Conservation (phyloP, 495 filamentous ascomycete species). For the Entonaema liquescens region DNA sequence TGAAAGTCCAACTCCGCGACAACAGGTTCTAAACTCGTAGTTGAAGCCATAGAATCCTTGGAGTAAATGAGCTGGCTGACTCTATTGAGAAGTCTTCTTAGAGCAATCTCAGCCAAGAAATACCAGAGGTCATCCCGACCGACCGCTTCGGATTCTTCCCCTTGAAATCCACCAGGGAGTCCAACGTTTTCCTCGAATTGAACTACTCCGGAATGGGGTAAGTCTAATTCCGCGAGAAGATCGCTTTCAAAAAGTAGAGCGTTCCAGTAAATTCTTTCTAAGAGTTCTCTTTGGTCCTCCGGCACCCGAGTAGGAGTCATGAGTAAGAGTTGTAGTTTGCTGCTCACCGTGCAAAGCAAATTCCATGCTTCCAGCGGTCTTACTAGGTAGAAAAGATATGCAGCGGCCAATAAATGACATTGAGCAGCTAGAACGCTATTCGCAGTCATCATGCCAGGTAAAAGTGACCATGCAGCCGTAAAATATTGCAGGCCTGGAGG, state of each 20-base stretch:
- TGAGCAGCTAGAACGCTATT: conserved; percentile 79
- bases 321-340: conserved; percentile 79
- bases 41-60: conserved; percentile 73
- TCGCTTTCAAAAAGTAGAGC: conserved; percentile 83
- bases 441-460: conserved; percentile 80
- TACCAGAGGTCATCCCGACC: conserved; percentile 85
- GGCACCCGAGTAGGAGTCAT: conserved; percentile 75
- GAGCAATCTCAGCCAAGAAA: conserved; percentile 81
- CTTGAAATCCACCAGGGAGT: conserved; percentile 78
- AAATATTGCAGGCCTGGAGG: conserved; percentile 83
- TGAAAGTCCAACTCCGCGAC: conserved; percentile 84
- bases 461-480: conserved; percentile 77
- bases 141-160: conserved; percentile 67
- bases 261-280: conserved; percentile 85
- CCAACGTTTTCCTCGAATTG: conserved; percentile 83
- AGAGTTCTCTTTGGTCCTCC: conserved; percentile 71
- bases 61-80: conserved; percentile 84
- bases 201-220: conserved; percentile 83
- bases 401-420: conserved; percentile 79
- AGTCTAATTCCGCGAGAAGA: conserved; percentile 79
- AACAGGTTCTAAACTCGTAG: conserved; percentile 75
- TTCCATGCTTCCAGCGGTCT: conserved; percentile 85
- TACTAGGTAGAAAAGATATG: conserved; percentile 84
- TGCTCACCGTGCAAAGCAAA: conserved; percentile 77
- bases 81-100: conserved; percentile 77